Percentiles rank a stretch among this genome's conserved stretches.
Conservation (phyloP, 192 early-diverging fungal genomes). For the Podila epigama region DNA sequence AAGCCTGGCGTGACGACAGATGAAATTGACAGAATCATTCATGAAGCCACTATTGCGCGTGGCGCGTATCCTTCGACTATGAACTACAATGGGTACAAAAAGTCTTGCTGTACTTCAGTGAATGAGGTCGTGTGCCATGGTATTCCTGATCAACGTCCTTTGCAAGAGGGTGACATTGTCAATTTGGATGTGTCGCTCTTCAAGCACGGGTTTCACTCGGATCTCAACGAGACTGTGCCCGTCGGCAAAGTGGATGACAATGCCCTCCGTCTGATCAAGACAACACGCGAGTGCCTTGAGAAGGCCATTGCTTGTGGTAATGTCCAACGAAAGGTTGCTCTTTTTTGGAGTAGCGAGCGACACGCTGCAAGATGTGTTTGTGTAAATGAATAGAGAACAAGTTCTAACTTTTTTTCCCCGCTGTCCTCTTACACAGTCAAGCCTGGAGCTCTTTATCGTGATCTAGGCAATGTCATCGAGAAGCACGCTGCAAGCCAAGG, state of each 20-base stretch:
- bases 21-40: constrained; percentile 94
- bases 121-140: constrained; percentile 93
- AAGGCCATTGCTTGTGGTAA: constrained; percentile 90
- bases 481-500: constrained; percentile 82
- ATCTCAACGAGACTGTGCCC: constrained; percentile 91
- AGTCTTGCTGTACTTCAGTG: constrained; percentile 88
- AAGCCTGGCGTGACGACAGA: constrained; percentile 91
- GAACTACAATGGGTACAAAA: constrained; percentile 96
- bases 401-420: background rate
- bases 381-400: too few species aligned
- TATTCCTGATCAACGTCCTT: constrained; percentile 91
- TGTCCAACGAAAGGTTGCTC: too few species aligned
- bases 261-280: constrained; percentile 78
- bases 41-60: constrained; percentile 93
- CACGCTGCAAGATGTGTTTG: background rate
- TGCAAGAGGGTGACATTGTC: constrained; percentile 95
- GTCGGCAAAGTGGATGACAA: constrained; percentile 88
- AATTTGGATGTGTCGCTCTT: constrained; percentile 93
- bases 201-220: constrained; percentile 92
- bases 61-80: constrained; percentile 94
- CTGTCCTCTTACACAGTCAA: constrained; percentile 65
- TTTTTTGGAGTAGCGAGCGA: too few species aligned
- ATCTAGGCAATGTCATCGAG: constrained; percentile 91
- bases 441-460: constrained; percentile 92
- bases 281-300: constrained; percentile 86